Percentiles rank a stretch among this genome's conserved stretches.
Conservation (phyloP, 1,139 yeast species). For the Blastobotrys apis region DNA sequence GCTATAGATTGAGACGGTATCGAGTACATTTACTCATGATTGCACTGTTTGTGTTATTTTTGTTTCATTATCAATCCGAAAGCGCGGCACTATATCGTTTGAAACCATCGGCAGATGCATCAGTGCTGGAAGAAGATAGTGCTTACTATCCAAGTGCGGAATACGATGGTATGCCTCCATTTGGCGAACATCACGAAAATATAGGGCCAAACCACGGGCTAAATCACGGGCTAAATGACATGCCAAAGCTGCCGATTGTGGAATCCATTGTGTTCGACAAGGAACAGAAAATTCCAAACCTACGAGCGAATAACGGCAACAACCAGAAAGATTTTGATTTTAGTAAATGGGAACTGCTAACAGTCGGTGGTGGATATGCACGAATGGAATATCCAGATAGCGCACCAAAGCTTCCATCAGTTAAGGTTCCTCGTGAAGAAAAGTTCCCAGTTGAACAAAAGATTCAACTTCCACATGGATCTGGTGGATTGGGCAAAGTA, state of each 20-base stretch:
- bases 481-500: conserved; percentile 14
- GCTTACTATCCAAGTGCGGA: background rate
- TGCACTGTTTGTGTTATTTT: background rate
- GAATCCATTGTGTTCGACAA: background rate
- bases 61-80: conserved; percentile 1
- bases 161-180: background rate
- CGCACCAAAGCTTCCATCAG: conserved; percentile 5
- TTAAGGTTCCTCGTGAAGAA: conserved; percentile 22
- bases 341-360: conserved; percentile 9
- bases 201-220: background rate
- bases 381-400: conserved; percentile 1
- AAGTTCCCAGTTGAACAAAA: conserved; percentile 24
- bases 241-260: background rate
- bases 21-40: background rate
- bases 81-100: too few relatives aligned
- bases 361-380: conserved; percentile 11
- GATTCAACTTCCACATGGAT: conserved; percentile 15
- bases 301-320: background rate
- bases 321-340: background rate
- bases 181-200: background rate
- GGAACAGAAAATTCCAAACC: background rate
- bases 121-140: too few relatives aligned
- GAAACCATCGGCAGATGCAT: background rate
- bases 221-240: background rate
- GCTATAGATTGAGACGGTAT: conserved; percentile 8